Base-by-base conservation (phyloP, 2,329 filamentous ascomycete genomes). In the Aspergillus persii region DNA sequence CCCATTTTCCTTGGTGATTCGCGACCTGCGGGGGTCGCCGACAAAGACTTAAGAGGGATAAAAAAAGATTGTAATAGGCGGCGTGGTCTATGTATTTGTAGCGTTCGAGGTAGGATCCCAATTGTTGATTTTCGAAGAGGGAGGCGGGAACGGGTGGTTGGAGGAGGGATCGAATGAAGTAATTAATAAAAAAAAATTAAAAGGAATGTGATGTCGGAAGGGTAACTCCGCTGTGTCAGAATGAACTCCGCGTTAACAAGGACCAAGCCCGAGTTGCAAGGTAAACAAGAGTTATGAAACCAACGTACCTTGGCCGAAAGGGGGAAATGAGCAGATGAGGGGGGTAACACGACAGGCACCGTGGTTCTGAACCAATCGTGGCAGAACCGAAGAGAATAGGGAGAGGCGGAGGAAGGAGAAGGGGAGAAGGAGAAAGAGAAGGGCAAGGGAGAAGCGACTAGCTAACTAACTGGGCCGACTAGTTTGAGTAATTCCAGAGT, bases 1-100 rank as follows among this genome's bases (percentile, higher is more conserved):
- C 94, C 94, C 94, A 98, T 98, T 68, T 76, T 89, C 70, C 66
- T 64, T 59, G 56, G 15, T 58, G 56, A 54, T 51, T 58, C 54
- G 56, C 57, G 65, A 65, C 59, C 57, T 47, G 50, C 58, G 58
- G 53, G n/a, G 50, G 54, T 57, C 49, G 59, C 53, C 44, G 26
- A 47, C 44, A 26, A 26, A 47, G 18, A 23, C 26, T 47, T 47
- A 27, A 27, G 26, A 47, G 44, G 8, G 15, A 47, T 47, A 26
- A 11, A 15, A 15, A 47, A 27, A 8, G 3, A 7, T 47, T 5
- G 44, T 23, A 47, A 9, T 27, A 27, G 18, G 18, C 27, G 18
- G 26, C n/a, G 26, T 47, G 9, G 8, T 26, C 9, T 26, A 7
- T 3, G 0, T 8, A 23, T 26, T 47, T 23, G 44, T 26, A 41